Base-by-base conservation (phyloP, 1,284 basidiomycete genomes). In the Hypsizygus ulmarius region DNA sequence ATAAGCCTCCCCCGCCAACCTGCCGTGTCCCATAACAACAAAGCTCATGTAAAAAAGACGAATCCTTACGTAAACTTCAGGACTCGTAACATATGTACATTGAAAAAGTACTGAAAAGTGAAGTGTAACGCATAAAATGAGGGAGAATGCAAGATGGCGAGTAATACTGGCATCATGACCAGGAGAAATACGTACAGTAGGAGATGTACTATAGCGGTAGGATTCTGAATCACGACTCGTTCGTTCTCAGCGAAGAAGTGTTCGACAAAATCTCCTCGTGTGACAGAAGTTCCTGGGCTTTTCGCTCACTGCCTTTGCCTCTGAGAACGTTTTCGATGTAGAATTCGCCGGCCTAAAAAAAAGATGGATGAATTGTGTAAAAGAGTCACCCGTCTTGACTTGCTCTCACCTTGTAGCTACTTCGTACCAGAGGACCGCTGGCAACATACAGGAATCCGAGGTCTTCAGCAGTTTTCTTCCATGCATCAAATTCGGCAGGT, bases 371-470 rank as follows among this genome's bases (percentile, higher is more conserved):
- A 50, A 44, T 43, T 16, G 38, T 10, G 25, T 39, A 14, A 25
- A 16, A 43, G 29, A 28, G 33, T 46, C 3, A 50, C 14, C 15
- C 37, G 18, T 25, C 43, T 34, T 15, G 51, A 43, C 30, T 3
- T 42, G 16, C 33, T 54, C 75, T 52, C 57, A 87, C 95, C 86
- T 98, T 98, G 71, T 99, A 99, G 61, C 90, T 94, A 63, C 93
- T 96, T 50, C 97, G 79, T 25, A 99, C 96, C 18, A 99, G 74
- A 6, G 97, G 97, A 0, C 97, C 97, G 63, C 90, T 93, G 2
- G 97, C 97, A 30, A 98, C 96, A 62, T 99, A 99, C 43, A 98
- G 65, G 79, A 99, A 99, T 32, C 96, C 95, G 77, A 97, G 84
- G 51, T 84, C 81, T 63, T 98, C 92, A 9, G 97, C 96, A 11